Evolutionary conservation across 352 stramenopile species (phyloP).

Genomic region (Phytophthora pseudosyringae): DNA sequence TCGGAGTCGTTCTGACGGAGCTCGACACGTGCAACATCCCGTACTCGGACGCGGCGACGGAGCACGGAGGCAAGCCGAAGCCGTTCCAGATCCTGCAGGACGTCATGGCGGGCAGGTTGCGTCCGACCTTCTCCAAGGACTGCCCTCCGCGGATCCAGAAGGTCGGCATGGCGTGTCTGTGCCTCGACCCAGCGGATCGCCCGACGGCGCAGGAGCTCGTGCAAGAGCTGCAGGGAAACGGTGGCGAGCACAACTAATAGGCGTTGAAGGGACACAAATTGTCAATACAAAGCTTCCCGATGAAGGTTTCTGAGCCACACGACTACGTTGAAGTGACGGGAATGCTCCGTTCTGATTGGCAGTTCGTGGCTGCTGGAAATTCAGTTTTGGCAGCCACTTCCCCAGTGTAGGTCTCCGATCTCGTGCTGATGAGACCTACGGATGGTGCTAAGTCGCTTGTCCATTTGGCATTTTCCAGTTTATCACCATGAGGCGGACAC

Average conservation of each 20-base stretch:
- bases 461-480: constrained; percentile 20
- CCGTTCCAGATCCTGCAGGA: constrained; percentile 53
- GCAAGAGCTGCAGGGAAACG: constrained; percentile 19
- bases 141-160: constrained; percentile 46
- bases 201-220: constrained; percentile 27
- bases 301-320: constrained; percentile 3
- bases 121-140: constrained; percentile 47
- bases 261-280: not conserved
- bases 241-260: not conserved
- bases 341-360: constrained; percentile 22
- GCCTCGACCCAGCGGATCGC: constrained; percentile 6
- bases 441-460: constrained; percentile 2
- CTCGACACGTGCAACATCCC: constrained; percentile 45
- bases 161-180: constrained; percentile 24
- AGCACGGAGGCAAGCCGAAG: constrained; percentile 24
- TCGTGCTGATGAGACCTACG: not conserved
- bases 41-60: constrained; percentile 32
- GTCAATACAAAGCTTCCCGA: constrained; percentile 3
- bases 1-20: constrained; percentile 64
- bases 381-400: constrained; percentile 27
- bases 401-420: constrained; percentile 15
- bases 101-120: constrained; percentile 47
- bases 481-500: constrained; percentile 11
- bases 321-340: constrained; percentile 24
- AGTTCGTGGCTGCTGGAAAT: constrained; percentile 29